Percentiles rank a stretch among this genome's conserved stretches.
Conservation (phyloP, 2,329 filamentous ascomycete species). For the Fusarium albidum region DNA sequence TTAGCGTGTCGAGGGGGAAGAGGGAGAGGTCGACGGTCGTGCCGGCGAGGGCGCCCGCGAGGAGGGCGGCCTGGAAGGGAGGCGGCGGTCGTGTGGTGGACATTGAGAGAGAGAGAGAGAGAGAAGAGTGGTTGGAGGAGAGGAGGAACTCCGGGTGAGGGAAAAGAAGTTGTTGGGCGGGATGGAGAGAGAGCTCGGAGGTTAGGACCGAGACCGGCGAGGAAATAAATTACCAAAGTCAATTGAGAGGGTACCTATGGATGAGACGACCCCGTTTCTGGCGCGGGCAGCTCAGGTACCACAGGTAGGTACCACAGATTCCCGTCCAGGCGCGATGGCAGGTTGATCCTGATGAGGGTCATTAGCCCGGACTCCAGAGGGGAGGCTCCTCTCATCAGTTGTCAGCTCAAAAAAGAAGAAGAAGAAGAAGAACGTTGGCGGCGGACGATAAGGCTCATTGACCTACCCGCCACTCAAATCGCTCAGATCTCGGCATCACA, state of each 20-base stretch:
- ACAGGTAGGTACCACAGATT: conserved; percentile 6
- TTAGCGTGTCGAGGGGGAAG: conserved; percentile 97
- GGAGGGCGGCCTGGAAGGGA: conserved; percentile 67
- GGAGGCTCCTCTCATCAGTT: neutral
- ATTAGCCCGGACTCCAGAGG: too few species aligned
- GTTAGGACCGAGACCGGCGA: conserved; percentile 39
- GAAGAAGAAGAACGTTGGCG: conserved; percentile 15
- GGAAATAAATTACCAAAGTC: conserved; percentile 27
- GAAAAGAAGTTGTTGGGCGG: neutral
- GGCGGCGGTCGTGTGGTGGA: conserved; percentile 38
- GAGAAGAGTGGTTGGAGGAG: conserved; percentile 1
- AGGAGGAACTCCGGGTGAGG: conserved; percentile 5
- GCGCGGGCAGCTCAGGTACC: conserved; percentile 8
- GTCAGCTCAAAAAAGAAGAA: conserved; percentile 24
- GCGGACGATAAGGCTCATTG: conserved; percentile 3
- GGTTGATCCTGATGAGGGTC: too few species aligned
- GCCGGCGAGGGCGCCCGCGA: conserved; percentile 89
- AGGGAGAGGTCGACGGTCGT: conserved; percentile 97
- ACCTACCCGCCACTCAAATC: conserved; percentile 13
- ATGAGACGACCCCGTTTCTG: conserved; percentile 12
- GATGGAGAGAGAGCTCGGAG: conserved; percentile 21
- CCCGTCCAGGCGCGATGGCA: too few species aligned
- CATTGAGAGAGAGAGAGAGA: neutral
- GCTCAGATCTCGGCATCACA: neutral
- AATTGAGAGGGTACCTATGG: neutral